Percentiles rank a stretch among this genome's conserved stretches.
phyloP scores from a whole-genome alignment of 2,329 filamentous ascomycete genomes.

The Botrytis cinerea region DNA sequence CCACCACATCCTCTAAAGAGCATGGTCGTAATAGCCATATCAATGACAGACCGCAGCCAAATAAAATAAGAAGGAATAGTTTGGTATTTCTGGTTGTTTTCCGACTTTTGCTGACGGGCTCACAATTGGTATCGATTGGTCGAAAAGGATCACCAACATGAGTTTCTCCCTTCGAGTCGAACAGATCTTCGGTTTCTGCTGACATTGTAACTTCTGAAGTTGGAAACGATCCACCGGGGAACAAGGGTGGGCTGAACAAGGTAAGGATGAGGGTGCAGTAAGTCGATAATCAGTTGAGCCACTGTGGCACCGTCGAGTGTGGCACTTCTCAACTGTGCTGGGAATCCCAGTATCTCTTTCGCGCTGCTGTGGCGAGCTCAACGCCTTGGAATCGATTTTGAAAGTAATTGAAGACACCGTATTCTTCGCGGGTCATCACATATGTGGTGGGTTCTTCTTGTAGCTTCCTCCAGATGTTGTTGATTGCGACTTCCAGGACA shows the following conservation, averaged over 20 bases:
- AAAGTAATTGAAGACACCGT: conserved; percentile 85
- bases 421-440: conserved; percentile 74
- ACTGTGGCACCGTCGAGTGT: conserved; percentile 8
- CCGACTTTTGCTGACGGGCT: background rate
- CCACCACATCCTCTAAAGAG: background rate
- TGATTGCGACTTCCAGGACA: conserved; percentile 66
- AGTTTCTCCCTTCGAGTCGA: conserved; percentile 2
- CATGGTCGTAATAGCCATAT: conserved; percentile 23
- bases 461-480: conserved; percentile 68
- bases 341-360: conserved; percentile 56
- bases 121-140: background rate
- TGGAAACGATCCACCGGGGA: background rate
- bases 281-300: conserved; percentile 16
- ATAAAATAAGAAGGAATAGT: background rate
- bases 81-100: background rate
- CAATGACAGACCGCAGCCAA: conserved; percentile 19
- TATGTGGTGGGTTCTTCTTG: conserved; percentile 66
- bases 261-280: background rate
- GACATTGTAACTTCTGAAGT: conserved; percentile 9
- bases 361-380: conserved; percentile 50
- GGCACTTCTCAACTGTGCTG: conserved; percentile 6
- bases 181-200: background rate
- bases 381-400: conserved; percentile 63
- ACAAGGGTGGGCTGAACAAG: background rate
- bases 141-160: background rate